A percentile compares a stretch with the other conserved stretches of the same genome.
These are phyloP conservation scores for Raphanus raphanistrum DNA, from an alignment of 345 rosid genomes.

Conservation along the genomic window DNA sequence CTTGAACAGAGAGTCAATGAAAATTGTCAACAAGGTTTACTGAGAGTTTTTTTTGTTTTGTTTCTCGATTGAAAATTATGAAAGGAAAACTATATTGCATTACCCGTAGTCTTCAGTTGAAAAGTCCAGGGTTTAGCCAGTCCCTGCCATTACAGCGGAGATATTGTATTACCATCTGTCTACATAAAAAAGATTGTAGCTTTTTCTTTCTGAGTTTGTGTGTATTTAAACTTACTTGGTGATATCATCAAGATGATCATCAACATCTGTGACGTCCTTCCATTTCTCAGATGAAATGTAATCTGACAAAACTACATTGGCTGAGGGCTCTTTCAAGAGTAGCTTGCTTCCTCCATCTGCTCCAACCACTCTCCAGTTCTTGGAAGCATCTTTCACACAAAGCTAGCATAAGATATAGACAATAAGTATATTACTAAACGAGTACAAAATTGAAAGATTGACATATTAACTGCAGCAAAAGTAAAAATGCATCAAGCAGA, in stretches of 20 bases:
- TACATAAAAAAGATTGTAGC: constrained; percentile 13
- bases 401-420: constrained; percentile 48
- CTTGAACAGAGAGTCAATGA: no score
- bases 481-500: constrained; percentile 8
- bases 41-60: neutral
- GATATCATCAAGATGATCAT: constrained; percentile 90
- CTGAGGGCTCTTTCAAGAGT: constrained; percentile 76
- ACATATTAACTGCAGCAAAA: neutral
- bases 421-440: constrained; percentile 8
- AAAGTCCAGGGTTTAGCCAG: constrained; percentile 87
- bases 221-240: constrained; percentile 59
- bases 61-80: constrained; percentile 7
- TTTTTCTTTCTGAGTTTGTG: neutral
- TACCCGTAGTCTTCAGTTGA: constrained; percentile 50
- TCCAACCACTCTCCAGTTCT: constrained; percentile 77
- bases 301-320: constrained; percentile 67
- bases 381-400: constrained; percentile 79
- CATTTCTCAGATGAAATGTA: constrained; percentile 75
- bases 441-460: neutral
- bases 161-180: neutral
- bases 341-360: constrained; percentile 66
- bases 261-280: constrained; percentile 80
- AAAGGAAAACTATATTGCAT: constrained; percentile 15
- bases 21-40: constrained; percentile 21
- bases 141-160: constrained; percentile 60